phyloP scores from a whole-genome alignment of 2,329 filamentous ascomycete genomes.

The Hymenoscyphus occultus region DNA sequence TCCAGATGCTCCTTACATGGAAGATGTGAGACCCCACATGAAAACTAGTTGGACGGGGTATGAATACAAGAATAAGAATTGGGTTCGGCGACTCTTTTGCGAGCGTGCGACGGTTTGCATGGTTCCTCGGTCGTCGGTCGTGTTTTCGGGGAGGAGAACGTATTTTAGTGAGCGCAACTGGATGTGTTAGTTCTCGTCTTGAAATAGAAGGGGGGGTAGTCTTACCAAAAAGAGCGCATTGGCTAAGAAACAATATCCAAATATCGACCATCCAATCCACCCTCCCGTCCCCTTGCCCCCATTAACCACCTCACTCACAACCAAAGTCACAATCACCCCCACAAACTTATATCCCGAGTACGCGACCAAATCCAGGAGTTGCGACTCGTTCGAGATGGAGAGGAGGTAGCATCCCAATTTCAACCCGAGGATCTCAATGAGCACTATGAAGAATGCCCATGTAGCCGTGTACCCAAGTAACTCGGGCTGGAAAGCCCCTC shows the following conservation, averaged over 20 bases:
- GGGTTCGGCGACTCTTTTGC: slow-evolving; percentile 82
- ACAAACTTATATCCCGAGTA: slow-evolving; percentile 99
- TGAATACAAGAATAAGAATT: slow-evolving; percentile 91
- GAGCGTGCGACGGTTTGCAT: slow-evolving; percentile 74
- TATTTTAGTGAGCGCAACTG: slow-evolving; percentile 94
- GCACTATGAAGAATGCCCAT: slow-evolving; percentile 76
- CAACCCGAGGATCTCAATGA: slow-evolving; percentile 84
- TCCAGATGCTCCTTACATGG: slow-evolving; percentile 5
- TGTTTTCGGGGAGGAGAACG: slow-evolving; percentile 83
- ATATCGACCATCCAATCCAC: slow-evolving; percentile 85
- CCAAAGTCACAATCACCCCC: slow-evolving; percentile 86
- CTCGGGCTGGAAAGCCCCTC: slow-evolving; percentile 91
- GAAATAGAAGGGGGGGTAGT: slow-evolving; percentile 18
- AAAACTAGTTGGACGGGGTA: slow-evolving; percentile 92
- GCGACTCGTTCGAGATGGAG: slow-evolving; percentile 89
- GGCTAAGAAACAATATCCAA: slow-evolving; percentile 86
- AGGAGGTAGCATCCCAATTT: slow-evolving; percentile 93
- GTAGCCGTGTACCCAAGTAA: slow-evolving; percentile 86
- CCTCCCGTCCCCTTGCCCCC: slow-evolving; percentile 79
- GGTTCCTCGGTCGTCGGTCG: slow-evolving; percentile 56
- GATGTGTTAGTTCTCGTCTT: slow-evolving; percentile 16
- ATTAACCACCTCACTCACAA: slow-evolving; percentile 73
- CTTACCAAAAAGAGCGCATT: slow-evolving; percentile 93
- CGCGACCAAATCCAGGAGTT: slow-evolving; percentile 88
- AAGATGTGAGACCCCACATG: slow-evolving; percentile 72